Percentiles rank a stretch among this genome's conserved stretches.
Evolutionary conservation across 2,329 filamentous ascomycete species (phyloP).

Genomic region (Cryphonectria radicalis): DNA sequence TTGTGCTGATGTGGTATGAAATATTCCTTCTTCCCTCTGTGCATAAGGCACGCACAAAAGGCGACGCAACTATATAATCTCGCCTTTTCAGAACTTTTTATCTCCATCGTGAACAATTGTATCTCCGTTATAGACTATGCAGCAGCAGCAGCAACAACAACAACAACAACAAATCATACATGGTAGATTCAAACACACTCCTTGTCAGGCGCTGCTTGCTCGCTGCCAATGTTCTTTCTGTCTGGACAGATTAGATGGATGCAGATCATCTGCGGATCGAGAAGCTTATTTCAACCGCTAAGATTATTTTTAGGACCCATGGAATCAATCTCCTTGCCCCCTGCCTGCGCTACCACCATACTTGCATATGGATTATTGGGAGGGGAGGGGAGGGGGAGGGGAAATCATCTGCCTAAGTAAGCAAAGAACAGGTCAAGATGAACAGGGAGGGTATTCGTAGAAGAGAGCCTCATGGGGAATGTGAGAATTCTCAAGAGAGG

Average conservation of each 20-base stretch:
- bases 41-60: neutral
- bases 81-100: neutral
- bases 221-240: neutral
- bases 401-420: neutral
- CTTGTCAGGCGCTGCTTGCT: neutral
- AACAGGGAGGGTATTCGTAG: neutral
- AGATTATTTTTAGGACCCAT: constrained; percentile 13
- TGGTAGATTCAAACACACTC: neutral
- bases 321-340: constrained; percentile 1
- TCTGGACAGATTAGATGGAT: constrained; percentile 9
- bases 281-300: constrained; percentile 11
- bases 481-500: neutral
- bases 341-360: neutral
- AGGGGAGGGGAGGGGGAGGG: no score
- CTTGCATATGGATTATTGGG: constrained; percentile 39
- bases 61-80: neutral
- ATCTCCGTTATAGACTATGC: neutral
- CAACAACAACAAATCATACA: neutral
- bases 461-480: neutral
- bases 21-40: neutral
- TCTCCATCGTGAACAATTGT: neutral
- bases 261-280: constrained; percentile 17
- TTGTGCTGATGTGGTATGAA: neutral
- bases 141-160: neutral
- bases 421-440: neutral